Base-by-base conservation (phyloP, 345 rosid genomes). In the Gossypium anomalum region DNA sequence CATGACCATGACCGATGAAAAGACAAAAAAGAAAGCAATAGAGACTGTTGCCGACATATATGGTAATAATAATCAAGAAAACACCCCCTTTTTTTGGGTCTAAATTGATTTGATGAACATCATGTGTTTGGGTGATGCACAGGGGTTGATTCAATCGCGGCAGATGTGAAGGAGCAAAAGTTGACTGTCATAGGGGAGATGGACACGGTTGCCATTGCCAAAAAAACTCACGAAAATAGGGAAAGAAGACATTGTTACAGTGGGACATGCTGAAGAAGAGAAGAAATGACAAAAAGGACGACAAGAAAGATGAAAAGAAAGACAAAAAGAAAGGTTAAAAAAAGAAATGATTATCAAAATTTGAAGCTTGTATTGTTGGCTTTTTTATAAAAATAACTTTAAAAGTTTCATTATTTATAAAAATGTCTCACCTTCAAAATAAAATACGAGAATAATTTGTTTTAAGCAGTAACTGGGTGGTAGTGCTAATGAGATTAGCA, bases 21-120 rank as follows among this genome's bases (percentile, higher is more conserved):
- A 83, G 78, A 82, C 83, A 1, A 83, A 77, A 84, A 75, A 73
- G 76, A 86, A 82, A 78, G 89, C 86, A 73, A 80, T 82, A 4
- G 78, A 86, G 58, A 82, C 82, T 34, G 80, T 69, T 22, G 86
- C 82, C 44, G 80, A 79, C 55, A 63, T 81, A 53, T 77, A 75
- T 51, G 84, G 83, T 81, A 75, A 49, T 3, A 13, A 38, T 38
- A 20, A 38, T 11, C 15, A 53, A 17, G 53, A 34, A 11, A 15
- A n/a, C 27, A 43, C 51, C 6, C 11, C 8, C 34, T 34, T 62
- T 16, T 16, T 62, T 2, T 2, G 3, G 38, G 38, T 27, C 1
- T 49, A 49, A 49, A 49, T 49, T 49, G 53, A 2, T 49, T 49
- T 13, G 13, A 15, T 22, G 34, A 45, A 45, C 4, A 12, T 20